Evolutionary conservation across 495 filamentous ascomycete genomes (phyloP).

Genomic region (Schizothecium vesticola): DNA sequence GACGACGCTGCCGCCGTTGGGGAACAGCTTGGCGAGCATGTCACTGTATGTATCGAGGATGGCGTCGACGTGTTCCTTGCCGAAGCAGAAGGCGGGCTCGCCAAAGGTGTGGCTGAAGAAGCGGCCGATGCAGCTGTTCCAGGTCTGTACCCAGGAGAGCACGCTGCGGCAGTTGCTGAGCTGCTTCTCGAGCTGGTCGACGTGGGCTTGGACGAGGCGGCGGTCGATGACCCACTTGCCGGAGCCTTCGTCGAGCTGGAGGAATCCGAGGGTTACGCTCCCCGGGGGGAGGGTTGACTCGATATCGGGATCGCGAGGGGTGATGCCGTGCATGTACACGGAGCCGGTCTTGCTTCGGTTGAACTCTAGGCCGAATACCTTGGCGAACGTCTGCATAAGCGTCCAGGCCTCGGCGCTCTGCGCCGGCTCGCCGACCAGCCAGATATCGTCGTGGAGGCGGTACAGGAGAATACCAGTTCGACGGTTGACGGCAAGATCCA

Average conservation of each 20-base stretch:
- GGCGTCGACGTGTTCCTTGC: slow-evolving; percentile 57
- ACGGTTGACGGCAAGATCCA: slow-evolving; percentile 63
- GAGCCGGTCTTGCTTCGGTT: slow-evolving; percentile 60
- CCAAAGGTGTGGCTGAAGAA: slow-evolving; percentile 68
- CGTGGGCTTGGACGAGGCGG: slow-evolving; percentile 54
- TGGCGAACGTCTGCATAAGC: slow-evolving; percentile 50
- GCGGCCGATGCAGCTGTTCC: slow-evolving; percentile 58
- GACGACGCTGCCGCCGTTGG: slow-evolving; percentile 21
- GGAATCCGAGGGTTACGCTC: slow-evolving; percentile 57
- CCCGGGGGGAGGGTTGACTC: slow-evolving; percentile 46
- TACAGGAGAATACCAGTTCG: slow-evolving; percentile 53
- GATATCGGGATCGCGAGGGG: slow-evolving; percentile 19
- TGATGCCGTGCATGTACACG: slow-evolving; percentile 35
- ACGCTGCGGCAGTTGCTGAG: slow-evolving; percentile 50
- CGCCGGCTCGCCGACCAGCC: slow-evolving; percentile 57
- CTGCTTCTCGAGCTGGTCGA: slow-evolving; percentile 55
- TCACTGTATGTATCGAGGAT: slow-evolving; percentile 52
- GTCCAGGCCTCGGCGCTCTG: slow-evolving; percentile 55
- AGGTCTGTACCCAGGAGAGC: slow-evolving; percentile 61
- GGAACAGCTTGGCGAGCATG: slow-evolving; percentile 51
- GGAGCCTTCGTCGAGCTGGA: slow-evolving; percentile 48
- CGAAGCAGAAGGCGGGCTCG: slow-evolving; percentile 59
- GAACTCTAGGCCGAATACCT: slow-evolving; percentile 54
- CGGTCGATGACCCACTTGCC: slow-evolving; percentile 60
- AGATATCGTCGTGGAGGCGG: slow-evolving; percentile 65